Evolutionary conservation across 2,329 filamentous ascomycete genomes (phyloP), one percentile per base, ranked within the genome.

Genomic region (Phialophora chinensis): DNA sequence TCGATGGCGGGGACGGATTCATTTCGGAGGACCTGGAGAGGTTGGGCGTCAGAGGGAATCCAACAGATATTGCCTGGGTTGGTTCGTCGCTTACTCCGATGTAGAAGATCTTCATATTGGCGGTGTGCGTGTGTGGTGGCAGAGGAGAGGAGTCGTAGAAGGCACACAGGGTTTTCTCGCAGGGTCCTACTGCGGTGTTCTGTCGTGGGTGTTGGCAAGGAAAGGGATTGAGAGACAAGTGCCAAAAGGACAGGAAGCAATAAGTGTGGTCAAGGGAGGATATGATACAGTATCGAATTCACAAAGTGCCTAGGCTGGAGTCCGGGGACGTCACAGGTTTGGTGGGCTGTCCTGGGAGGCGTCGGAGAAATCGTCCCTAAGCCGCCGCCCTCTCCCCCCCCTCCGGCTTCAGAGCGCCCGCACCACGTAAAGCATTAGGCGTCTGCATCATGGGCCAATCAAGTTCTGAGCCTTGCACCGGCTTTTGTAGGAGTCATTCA

Each of bases 1-100:
- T 96, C 91, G 74, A 91, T 82, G 58, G 91, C 87, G 57, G 92
- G 91, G 80, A 90, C 88, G 73, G 80, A 81, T 75, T 91, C 89
- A 81, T 95, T 95, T 80, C 90, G 91, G 77, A 95, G 84, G 79
- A 96, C 87, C 92, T 96, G 52, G 25, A 52, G 20, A 17, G 17
- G 25, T n/a, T 14, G 44, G 44, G 8, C 10, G 49, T 50, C 53
- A 55, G 29, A 35, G 29, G 5, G n/a, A 12, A 33, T 31, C 68
- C 33, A 63, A 49, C 44, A 35, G 31, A 25, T 38, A 35, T 29
- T 38, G 12, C 50, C 35, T 42, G 33, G 42, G 17, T 33, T 29
- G 31, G 20, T 10, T 23, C 14, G 62, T 62, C 50, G 53, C 73
- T 66, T 71, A 76, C 75, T 50, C 75, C 75, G 31, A 76, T 75